Base-by-base conservation (phyloP, 2,329 filamentous ascomycete genomes). In the Apiospora arundinis region DNA sequence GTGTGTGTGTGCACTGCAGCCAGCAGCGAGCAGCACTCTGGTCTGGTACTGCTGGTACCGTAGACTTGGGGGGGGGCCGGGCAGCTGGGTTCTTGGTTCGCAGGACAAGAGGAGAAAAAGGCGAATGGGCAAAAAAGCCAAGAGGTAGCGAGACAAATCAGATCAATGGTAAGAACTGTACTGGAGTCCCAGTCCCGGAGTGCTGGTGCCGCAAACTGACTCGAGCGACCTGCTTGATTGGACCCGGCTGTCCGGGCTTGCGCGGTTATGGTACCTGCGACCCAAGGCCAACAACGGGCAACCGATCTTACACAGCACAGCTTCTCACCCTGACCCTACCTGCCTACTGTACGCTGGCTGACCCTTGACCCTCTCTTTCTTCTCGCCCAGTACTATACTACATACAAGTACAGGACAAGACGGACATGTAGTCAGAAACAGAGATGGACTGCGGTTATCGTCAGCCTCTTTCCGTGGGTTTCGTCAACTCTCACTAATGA, bases 161-260 rank as follows among this genome's bases (percentile, higher is more conserved):
- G 56, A 63, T 63, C 56, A 63, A 32, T 40, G 56, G 56, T 37
- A 21, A 40, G 56, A 63, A 63, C 18, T 40, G 56, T 32, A 12
- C 56, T 63, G 65, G 65, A 46, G 40, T 67, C 40, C 40, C 65
- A 67, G 44, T 44, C 65, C 65, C 65, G 65, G 40, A 67, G 65
- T 67, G 65, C 65, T 67, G 65, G 65, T 67, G 42, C 44, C 65
- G 65, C 65, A 44, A 67, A 46, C 40, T 67, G 65, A 67, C 65
- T 67, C 65, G 65, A 67, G 65, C 65, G 65, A 63, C 56, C n/a
- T 46, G 65, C 65, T 67, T 67, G 40, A 67, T 67, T 67, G 65
- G 65, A 46, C 65, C 65, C 65, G 44, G 65, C 65, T 45, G 44
- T 46, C 44, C 65, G 56, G 56, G 32, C 56, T 63, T 63, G 56